These are phyloP conservation scores for Sporothrix pallida DNA, from an alignment of 2,329 filamentous ascomycete species.

Conservation along the genomic window DNA sequence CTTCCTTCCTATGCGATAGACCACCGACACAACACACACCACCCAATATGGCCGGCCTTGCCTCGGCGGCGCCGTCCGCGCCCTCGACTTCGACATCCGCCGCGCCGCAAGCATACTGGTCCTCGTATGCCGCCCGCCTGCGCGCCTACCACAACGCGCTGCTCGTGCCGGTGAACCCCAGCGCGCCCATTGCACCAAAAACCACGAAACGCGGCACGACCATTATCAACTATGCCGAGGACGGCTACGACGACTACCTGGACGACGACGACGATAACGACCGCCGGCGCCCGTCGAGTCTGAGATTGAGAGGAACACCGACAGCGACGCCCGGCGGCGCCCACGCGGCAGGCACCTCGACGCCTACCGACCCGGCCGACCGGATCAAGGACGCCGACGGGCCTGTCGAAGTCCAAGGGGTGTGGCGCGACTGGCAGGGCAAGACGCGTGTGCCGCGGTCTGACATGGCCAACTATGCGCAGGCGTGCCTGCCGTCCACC, in stretches of 20 bases:
- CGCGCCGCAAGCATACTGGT: constrained; percentile 82
- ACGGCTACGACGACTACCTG: constrained; percentile 79
- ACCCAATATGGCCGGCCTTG: constrained; percentile 25
- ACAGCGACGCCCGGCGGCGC: constrained; percentile 59
- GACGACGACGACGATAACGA: constrained; percentile 75
- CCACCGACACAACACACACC: neutral
- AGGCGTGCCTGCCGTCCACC: constrained; percentile 81
- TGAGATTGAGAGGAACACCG: constrained; percentile 77
- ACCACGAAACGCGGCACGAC: constrained; percentile 98
- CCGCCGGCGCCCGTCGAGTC: constrained; percentile 78
- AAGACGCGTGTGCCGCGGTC: constrained; percentile 65
- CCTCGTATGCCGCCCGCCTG: constrained; percentile 88
- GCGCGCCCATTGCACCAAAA: constrained; percentile 69
- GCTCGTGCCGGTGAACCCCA: constrained; percentile 80
- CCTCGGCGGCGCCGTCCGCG: neutral
- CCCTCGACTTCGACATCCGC: constrained; percentile 44
- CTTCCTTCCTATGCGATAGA: neutral
- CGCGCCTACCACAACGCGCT: constrained; percentile 91
- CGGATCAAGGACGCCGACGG: constrained; percentile 79
- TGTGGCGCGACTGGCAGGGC: constrained; percentile 96
- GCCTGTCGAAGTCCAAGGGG: constrained; percentile 84
- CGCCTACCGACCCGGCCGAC: constrained; percentile 62
- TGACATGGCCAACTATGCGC: constrained; percentile 66
- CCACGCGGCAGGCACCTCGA: neutral
- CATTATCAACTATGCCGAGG: constrained; percentile 97